Evolutionary conservation across 2,329 filamentous ascomycete genomes (phyloP).

Genomic region (Arachnomyces sp.): DNA sequence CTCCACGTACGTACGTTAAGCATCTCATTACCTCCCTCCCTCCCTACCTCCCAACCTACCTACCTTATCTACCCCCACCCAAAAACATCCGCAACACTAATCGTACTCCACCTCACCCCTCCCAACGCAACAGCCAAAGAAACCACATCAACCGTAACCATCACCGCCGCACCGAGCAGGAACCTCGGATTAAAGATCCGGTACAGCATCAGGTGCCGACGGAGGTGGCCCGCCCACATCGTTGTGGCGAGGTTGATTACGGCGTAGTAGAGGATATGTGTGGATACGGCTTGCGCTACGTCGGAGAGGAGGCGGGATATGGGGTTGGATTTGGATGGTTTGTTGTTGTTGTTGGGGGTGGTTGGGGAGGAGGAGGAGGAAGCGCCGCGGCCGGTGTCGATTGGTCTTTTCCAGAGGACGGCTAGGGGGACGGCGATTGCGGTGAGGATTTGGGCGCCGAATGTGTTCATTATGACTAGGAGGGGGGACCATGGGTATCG

Average conservation of each 20-base stretch:
- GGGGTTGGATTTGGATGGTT: conserved; percentile 17
- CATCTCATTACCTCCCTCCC: neutral
- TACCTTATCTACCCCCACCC: conserved; percentile 63
- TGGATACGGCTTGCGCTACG: conserved; percentile 61
- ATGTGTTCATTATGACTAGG: conserved; percentile 75
- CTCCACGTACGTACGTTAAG: too few species aligned
- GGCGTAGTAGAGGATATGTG: conserved; percentile 73
- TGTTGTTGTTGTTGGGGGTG: conserved; percentile 1
- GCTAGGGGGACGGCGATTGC: conserved; percentile 71
- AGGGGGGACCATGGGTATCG: conserved; percentile 85
- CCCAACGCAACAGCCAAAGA: conserved; percentile 61
- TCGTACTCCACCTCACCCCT: conserved; percentile 65
- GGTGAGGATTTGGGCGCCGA: conserved; percentile 78
- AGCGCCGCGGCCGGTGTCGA: conserved; percentile 50
- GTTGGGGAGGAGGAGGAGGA: neutral
- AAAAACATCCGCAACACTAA: conserved; percentile 80
- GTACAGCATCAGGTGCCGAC: conserved; percentile 93
- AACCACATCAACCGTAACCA: conserved; percentile 71
- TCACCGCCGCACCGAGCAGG: conserved; percentile 65
- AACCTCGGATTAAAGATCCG: conserved; percentile 87
- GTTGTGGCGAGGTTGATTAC: conserved; percentile 78
- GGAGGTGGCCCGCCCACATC: conserved; percentile 77
- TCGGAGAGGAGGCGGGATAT: conserved; percentile 51
- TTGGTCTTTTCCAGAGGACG: conserved; percentile 80
- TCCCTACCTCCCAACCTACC: too few species aligned